Evolutionary conservation across 192 early-diverging fungal genomes (phyloP).

Genomic region (Podila verticillata): DNA sequence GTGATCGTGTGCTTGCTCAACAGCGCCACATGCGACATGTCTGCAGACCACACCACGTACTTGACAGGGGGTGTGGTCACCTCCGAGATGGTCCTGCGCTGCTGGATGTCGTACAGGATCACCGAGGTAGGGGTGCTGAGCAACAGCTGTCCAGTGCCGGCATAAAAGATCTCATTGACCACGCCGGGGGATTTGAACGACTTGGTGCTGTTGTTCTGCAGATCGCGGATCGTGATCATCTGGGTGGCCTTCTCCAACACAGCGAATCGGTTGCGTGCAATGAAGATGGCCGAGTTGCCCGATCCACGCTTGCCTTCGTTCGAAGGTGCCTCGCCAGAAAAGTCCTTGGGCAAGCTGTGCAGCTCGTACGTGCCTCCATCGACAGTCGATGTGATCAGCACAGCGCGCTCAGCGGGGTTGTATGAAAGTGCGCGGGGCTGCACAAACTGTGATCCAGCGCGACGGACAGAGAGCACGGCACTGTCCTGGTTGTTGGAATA

Average conservation of each 20-base stretch:
- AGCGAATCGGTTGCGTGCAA: conserved; percentile 97
- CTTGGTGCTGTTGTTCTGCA: conserved; percentile 88
- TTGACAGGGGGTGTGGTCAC: conserved; percentile 87
- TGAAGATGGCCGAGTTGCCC: conserved; percentile 89
- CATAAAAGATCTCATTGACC: conserved; percentile 85
- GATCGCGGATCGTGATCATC: conserved; percentile 85
- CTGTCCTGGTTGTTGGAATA: conserved; percentile 79
- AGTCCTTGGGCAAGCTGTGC: conserved; percentile 82
- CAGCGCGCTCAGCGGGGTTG: conserved; percentile 93
- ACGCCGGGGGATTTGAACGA: conserved; percentile 82
- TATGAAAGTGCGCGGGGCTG: conserved; percentile 88
- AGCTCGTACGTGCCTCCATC: conserved; percentile 96
- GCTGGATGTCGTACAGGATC: conserved; percentile 91
- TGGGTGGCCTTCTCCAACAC: conserved; percentile 87
- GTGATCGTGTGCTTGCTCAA: conserved; percentile 97
- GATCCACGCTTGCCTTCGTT: conserved; percentile 80
- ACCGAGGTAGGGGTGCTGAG: conserved; percentile 88
- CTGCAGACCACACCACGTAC: conserved; percentile 93
- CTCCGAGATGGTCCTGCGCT: conserved; percentile 78
- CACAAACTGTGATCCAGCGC: conserved; percentile 75
- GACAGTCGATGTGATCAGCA: conserved; percentile 82
- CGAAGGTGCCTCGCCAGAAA: conserved; percentile 62
- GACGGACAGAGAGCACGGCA: conserved; percentile 82
- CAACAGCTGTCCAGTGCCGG: conserved; percentile 87
- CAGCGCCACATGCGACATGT: conserved; percentile 89